Evolutionary conservation across 2,329 filamentous ascomycete species (phyloP).

Genomic region (Phialocephala subalpina): DNA sequence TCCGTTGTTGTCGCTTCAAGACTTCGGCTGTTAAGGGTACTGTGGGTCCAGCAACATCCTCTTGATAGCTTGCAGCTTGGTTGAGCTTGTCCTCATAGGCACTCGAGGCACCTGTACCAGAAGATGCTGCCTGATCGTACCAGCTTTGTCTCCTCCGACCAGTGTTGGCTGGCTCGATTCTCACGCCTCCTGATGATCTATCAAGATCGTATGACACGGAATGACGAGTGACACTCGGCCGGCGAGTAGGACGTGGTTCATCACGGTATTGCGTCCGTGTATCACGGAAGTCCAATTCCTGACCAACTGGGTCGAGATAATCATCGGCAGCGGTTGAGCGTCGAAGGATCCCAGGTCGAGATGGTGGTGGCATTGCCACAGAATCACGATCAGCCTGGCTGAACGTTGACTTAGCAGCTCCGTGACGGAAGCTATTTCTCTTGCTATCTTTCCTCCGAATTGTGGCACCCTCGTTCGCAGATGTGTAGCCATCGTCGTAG

Average conservation of each 20-base stretch:
- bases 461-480: slow-evolving; percentile 30
- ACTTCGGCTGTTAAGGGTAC: slow-evolving; percentile 63
- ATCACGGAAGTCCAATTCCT: slow-evolving; percentile 17
- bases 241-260: slow-evolving; percentile 30
- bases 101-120: slow-evolving; percentile 22
- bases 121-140: slow-evolving; percentile 36
- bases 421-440: slow-evolving; percentile 35
- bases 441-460: slow-evolving; percentile 28
- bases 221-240: slow-evolving; percentile 36
- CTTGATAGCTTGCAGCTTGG: slow-evolving; percentile 59
- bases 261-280: slow-evolving; percentile 27
- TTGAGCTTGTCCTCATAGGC: slow-evolving; percentile 55
- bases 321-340: slow-evolving; percentile 20
- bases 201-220: slow-evolving; percentile 42
- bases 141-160: slow-evolving; percentile 39
- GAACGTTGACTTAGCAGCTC: slow-evolving; percentile 28
- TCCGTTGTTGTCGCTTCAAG: slow-evolving; percentile 55
- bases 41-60: slow-evolving; percentile 55
- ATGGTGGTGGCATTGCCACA: slow-evolving; percentile 39
- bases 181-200: slow-evolving; percentile 26
- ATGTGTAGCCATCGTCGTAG: slow-evolving; percentile 39
- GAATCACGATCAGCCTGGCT: slow-evolving; percentile 35
- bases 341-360: slow-evolving; percentile 30
- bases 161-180: slow-evolving; percentile 38
- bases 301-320: slow-evolving; percentile 15